A percentile compares a stretch with the other conserved stretches of the same genome.
Evolutionary conservation across 75 land plant species (phyloP).

Genomic region (Cryptomeria japonica): DNA sequence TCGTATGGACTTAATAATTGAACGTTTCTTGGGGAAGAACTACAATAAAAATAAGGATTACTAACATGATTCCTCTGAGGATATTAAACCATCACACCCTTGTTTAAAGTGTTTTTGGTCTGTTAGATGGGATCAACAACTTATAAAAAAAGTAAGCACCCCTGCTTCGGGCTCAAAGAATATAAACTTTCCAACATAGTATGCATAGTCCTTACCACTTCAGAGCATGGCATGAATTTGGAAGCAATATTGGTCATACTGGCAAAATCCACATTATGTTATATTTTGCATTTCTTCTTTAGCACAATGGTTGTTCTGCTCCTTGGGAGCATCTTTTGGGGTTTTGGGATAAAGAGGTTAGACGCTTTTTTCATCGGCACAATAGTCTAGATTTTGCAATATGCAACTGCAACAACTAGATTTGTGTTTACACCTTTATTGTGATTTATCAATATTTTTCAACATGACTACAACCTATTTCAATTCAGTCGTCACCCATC

Average conservation of each 20-base stretch:
- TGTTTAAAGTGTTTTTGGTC: constrained; percentile 21
- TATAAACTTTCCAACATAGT: constrained; percentile 28
- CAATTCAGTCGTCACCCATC: neutral
- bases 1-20: constrained; percentile 28
- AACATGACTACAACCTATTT: constrained; percentile 14
- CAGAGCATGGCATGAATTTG: constrained; percentile 49
- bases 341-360: constrained; percentile 36
- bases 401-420: no score
- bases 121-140: constrained; percentile 45
- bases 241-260: constrained; percentile 58
- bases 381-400: no score
- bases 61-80: neutral
- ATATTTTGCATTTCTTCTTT: constrained; percentile 53
- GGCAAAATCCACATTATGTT: constrained; percentile 28
- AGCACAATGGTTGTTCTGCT: constrained; percentile 62
- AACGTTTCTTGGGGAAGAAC: neutral
- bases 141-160: constrained; percentile 64
- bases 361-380: neutral
- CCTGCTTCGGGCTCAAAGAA: constrained; percentile 47
- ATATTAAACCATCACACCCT: constrained; percentile 24
- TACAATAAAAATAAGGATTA: neutral
- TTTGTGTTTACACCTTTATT: neutral
- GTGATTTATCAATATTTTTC: neutral
- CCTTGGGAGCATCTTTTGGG: constrained; percentile 88
- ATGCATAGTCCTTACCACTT: constrained; percentile 34